phyloP scores from a whole-genome alignment of 164 flowering plant species.

The Magnolia sinica region DNA sequence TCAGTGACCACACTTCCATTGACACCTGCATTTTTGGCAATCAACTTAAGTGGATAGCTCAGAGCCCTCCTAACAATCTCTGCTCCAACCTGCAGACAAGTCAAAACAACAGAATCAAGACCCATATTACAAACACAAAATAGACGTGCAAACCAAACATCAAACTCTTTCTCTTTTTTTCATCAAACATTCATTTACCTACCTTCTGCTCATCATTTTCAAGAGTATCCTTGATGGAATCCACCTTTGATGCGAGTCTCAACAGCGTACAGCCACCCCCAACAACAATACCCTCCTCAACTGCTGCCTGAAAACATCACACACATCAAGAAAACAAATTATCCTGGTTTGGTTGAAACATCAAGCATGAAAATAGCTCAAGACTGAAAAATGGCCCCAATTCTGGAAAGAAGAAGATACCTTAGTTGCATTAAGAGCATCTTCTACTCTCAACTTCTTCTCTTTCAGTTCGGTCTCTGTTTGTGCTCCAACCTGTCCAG shows the following conservation, averaged over 20 bases:
- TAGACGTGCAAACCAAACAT: neutral
- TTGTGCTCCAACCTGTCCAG: constrained; percentile 93
- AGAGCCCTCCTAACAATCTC: constrained; percentile 93
- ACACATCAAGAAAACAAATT: neutral
- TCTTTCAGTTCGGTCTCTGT: constrained; percentile 97
- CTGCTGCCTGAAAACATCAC: constrained; percentile 71
- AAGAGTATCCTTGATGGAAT: constrained; percentile 72
- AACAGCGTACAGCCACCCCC: constrained; percentile 66
- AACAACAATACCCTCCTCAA: constrained; percentile 37
- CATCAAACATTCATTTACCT: neutral
- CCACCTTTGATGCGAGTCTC: constrained; percentile 87
- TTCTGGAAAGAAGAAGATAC: constrained; percentile 25
- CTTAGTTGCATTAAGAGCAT: constrained; percentile 99
- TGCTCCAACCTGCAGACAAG: constrained; percentile 73
- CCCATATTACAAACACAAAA: neutral
- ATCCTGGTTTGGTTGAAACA: neutral
- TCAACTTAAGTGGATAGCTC: constrained; percentile 86
- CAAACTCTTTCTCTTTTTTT: neutral
- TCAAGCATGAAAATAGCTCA: neutral
- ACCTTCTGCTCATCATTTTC: constrained; percentile 94
- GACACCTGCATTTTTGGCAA: constrained; percentile 98
- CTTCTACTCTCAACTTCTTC: constrained; percentile 90
- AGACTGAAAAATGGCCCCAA: neutral
- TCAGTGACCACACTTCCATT: constrained; percentile 98
- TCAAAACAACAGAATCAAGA: neutral